Percentiles rank a stretch among this genome's conserved stretches.
Evolutionary conservation across 306 rosid genomes (phyloP).

Genomic region (Sicyos edulis): DNA sequence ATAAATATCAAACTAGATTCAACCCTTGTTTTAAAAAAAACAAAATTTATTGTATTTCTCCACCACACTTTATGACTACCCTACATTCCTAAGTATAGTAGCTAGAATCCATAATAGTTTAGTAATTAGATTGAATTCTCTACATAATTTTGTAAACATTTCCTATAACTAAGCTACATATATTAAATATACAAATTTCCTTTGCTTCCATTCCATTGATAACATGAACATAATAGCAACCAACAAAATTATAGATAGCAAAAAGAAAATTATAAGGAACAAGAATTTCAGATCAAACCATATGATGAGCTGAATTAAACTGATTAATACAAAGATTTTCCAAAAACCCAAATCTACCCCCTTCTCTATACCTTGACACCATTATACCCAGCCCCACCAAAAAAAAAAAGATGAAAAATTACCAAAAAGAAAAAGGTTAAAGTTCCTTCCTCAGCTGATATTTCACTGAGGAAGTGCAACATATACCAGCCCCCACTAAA

Average conservation of each 20-base stretch:
- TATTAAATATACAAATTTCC: too few relatives aligned
- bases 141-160: background rate
- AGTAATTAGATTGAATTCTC: background rate
- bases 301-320: conserved; percentile 13
- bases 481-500: conserved; percentile 23
- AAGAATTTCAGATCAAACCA: conserved; percentile 14
- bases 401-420: background rate
- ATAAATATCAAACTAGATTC: background rate
- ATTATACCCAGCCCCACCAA: conserved; percentile 24
- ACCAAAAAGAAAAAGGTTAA: too few relatives aligned
- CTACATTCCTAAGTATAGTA: background rate
- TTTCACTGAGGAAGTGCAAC: background rate
- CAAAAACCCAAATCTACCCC: conserved; percentile 12
- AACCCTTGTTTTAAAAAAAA: background rate
- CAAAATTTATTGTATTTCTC: background rate
- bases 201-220: background rate
- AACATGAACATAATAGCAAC: background rate
- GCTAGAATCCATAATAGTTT: background rate
- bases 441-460: conserved; percentile 5
- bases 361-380: conserved; percentile 20
- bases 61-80: background rate
- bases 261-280: background rate
- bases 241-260: background rate
- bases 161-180: background rate
- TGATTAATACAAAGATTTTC: conserved; percentile 18